phyloP scores from a whole-genome alignment of 2,329 filamentous ascomycete genomes.

The Phoma sp. region DNA sequence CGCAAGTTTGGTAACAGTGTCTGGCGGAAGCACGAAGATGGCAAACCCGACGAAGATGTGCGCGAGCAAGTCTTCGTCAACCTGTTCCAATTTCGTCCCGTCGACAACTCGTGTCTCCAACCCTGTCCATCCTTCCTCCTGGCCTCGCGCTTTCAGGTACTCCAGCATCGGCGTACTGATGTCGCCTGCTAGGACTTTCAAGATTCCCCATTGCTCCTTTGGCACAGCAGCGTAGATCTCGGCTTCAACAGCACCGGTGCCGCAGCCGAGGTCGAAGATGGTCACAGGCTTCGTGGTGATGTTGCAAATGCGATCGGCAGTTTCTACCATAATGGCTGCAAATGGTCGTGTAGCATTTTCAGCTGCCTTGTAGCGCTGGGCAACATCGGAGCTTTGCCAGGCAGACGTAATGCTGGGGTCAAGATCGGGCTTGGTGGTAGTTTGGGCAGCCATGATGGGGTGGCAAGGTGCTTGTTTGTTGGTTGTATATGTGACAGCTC shows the following conservation, averaged over 20 bases:
- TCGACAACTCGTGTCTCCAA: conserved; percentile 28
- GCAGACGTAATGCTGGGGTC: not conserved
- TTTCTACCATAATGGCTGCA: conserved; percentile 20
- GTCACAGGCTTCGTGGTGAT: conserved; percentile 3
- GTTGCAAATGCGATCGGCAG: conserved; percentile 8
- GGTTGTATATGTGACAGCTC: no score
- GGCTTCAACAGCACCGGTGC: conserved; percentile 33
- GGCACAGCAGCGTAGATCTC: conserved; percentile 27
- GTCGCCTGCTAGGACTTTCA: conserved; percentile 34
- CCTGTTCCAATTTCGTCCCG: conserved; percentile 4
- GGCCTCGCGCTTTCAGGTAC: conserved; percentile 22
- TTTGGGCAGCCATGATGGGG: not conserved
- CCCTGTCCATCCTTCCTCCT: conserved; percentile 27
- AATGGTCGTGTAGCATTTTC: conserved; percentile 33
- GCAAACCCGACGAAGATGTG: conserved; percentile 36
- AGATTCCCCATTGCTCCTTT: conserved; percentile 18
- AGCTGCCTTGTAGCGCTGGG: conserved; percentile 25
- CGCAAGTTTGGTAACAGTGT: conserved; percentile 10
- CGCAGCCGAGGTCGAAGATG: conserved; percentile 36
- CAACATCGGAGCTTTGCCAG: conserved; percentile 12
- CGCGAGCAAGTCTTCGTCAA: conserved; percentile 16
- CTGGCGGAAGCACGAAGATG: conserved; percentile 27
- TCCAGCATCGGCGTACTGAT: conserved; percentile 30
- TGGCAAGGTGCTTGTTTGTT: no score
- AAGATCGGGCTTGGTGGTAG: not conserved